A percentile compares a stretch with the other conserved stretches of the same genome.
These are phyloP conservation scores for Truncatella angustata DNA, from an alignment of 2,329 filamentous ascomycete species.

Conservation along the genomic window DNA sequence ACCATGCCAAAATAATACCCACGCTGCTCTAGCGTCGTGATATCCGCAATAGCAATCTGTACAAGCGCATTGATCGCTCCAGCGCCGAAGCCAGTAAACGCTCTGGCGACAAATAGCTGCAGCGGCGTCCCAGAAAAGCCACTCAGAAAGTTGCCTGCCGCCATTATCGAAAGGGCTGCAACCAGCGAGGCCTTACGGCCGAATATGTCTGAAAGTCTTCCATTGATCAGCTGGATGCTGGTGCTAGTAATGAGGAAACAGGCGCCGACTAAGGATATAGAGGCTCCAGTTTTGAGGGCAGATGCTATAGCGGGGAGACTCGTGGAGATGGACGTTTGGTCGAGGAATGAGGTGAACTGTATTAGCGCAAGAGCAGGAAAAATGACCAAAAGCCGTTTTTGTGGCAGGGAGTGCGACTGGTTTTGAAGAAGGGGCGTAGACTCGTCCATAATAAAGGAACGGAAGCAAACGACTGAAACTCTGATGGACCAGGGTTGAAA, in stretches of 20 bases:
- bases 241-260: conserved; percentile 5
- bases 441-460: too few species aligned
- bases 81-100: conserved; percentile 24
- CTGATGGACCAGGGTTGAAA: too few species aligned
- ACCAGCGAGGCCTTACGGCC: conserved; percentile 3
- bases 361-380: neutral
- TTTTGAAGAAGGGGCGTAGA: too few species aligned
- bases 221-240: conserved; percentile 7
- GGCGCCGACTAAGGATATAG: neutral
- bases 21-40: conserved; percentile 32
- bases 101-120: conserved; percentile 28
- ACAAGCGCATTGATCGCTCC: conserved; percentile 28
- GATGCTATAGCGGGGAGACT: conserved; percentile 3
- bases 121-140: conserved; percentile 21
- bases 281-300: neutral
- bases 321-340: conserved; percentile 18
- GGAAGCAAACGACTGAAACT: too few species aligned
- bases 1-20: conserved; percentile 32
- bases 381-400: neutral
- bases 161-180: neutral
- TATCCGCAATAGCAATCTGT: conserved; percentile 34
- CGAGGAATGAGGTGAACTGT: conserved; percentile 15
- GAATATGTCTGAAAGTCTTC: conserved; percentile 8
- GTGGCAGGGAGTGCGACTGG: neutral
- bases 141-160: conserved; percentile 16